Conservation (phyloP, 768 basidiomycete species). For the Auriculariales sp. region DNA sequence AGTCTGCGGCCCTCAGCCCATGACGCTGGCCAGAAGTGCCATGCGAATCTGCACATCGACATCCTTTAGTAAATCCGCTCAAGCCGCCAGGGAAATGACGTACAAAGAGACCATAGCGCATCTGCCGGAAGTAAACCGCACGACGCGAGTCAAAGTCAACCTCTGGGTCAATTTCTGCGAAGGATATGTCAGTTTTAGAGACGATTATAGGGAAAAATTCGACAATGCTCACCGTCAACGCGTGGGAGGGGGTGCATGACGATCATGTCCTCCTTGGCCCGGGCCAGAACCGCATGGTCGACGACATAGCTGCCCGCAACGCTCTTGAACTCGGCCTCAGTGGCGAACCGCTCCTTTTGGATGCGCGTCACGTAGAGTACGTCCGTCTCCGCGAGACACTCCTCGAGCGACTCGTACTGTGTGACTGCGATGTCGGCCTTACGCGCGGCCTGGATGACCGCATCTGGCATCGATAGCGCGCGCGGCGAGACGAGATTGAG, state of each 20-base stretch:
- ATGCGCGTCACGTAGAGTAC: constrained; percentile 94
- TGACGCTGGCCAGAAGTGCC: constrained; percentile 62
- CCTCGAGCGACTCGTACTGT: constrained; percentile 79
- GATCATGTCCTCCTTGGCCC: constrained; percentile 94
- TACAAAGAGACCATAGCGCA: constrained; percentile 95
- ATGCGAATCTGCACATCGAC: constrained; percentile 56
- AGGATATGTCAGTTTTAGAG: no score
- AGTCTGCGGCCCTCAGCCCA: constrained; percentile 16
- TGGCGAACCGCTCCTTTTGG: constrained; percentile 86
- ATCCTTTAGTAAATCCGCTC: background rate
- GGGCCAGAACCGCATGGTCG: constrained; percentile 83
- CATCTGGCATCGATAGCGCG: constrained; percentile 77
- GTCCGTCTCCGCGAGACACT: constrained; percentile 83
- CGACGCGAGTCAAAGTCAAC: constrained; percentile 92
- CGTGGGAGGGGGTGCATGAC: constrained; percentile 99
- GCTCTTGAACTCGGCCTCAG: constrained; percentile 68
- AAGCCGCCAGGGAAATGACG: constrained; percentile 20
- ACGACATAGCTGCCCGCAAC: constrained; percentile 89
- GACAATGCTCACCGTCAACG: constrained; percentile 49
- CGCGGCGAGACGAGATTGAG: constrained; percentile 92
- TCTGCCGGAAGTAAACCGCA: constrained; percentile 96
- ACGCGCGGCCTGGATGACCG: constrained; percentile 67
- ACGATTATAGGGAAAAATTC: constrained; percentile 6
- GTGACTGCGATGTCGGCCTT: constrained; percentile 68
- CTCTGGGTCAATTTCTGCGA: constrained; percentile 95